phyloP scores from a whole-genome alignment of 495 filamentous ascomycete genomes.

The Apiosordaria backusii region DNA sequence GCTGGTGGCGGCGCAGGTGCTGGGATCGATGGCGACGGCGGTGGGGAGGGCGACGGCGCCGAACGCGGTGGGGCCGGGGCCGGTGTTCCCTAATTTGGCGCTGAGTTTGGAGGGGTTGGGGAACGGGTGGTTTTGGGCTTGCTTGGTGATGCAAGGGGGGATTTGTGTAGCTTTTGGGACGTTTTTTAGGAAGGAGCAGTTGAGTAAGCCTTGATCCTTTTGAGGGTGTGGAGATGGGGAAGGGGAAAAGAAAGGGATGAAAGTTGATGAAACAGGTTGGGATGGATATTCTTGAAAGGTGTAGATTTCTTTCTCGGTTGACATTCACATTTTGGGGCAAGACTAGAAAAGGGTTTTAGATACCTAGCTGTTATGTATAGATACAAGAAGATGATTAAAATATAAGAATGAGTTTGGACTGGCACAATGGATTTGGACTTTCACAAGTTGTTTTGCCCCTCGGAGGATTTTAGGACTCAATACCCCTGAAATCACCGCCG shows the following conservation, averaged over 20 bases:
- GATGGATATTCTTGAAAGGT: too few species aligned
- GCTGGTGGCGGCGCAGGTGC: slow-evolving; percentile 53
- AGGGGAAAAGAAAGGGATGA: neutral
- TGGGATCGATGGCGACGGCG: slow-evolving; percentile 54
- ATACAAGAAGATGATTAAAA: too few species aligned
- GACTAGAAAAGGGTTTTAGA: too few species aligned
- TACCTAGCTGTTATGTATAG: too few species aligned
- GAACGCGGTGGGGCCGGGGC: slow-evolving; percentile 51
- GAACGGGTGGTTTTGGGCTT: slow-evolving; percentile 64
- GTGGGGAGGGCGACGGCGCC: slow-evolving; percentile 54
- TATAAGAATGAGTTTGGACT: too few species aligned
- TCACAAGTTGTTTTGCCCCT: neutral
- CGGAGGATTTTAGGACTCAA: neutral
- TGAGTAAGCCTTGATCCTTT: slow-evolving; percentile 63
- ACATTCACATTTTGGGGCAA: too few species aligned
- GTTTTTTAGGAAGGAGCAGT: slow-evolving; percentile 69
- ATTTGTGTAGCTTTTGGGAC: slow-evolving; percentile 61
- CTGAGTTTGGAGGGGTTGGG: slow-evolving; percentile 41
- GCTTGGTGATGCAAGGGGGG: slow-evolving; percentile 53
- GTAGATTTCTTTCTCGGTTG: too few species aligned
- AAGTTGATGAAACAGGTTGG: neutral
- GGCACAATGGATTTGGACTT: too few species aligned
- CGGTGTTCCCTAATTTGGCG: slow-evolving; percentile 58
- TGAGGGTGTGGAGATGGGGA: too few species aligned
- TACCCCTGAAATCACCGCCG: neutral